phyloP scores from a whole-genome alignment of 2,329 filamentous ascomycete genomes.

The Scedosporium boydii region DNA sequence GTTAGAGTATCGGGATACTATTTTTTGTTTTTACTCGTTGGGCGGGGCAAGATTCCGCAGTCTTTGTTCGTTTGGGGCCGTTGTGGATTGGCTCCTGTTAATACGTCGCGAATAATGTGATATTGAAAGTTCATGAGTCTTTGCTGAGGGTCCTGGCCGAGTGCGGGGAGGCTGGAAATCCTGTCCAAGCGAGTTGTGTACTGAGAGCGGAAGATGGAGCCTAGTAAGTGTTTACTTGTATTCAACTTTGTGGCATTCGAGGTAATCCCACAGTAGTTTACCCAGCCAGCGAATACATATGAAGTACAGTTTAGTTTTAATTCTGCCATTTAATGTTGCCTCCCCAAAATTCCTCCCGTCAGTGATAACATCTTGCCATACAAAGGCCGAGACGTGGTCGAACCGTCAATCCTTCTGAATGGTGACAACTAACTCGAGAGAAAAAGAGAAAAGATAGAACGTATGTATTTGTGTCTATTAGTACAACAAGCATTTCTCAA shows the following conservation, averaged over 20 bases:
- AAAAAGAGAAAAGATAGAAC: neutral
- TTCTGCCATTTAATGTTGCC: neutral
- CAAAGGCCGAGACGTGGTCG: too few species aligned
- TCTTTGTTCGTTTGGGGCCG: neutral
- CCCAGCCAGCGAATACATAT: slow-evolving; percentile 3
- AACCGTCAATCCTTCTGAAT: too few species aligned
- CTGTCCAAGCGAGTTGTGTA: too few species aligned
- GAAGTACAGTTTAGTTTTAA: neutral
- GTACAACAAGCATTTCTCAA: neutral
- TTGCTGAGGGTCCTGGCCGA: neutral
- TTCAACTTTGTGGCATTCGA: neutral
- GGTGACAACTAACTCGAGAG: neutral
- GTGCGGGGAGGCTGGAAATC: too few species aligned
- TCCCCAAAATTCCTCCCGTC: neutral
- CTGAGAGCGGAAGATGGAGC: neutral
- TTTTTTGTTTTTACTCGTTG: neutral
- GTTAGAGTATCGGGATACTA: slow-evolving; percentile 2
- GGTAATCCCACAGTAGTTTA: neutral
- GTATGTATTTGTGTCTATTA: neutral
- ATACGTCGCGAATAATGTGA: neutral
- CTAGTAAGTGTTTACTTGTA: neutral
- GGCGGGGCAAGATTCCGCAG: neutral
- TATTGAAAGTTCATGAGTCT: neutral
- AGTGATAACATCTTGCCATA: too few species aligned
- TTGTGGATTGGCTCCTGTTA: neutral